A percentile compares a stretch with the other conserved stretches of the same genome.
These are phyloP conservation scores for Hepatocystis sp. DNA, from an alignment of 169 alveolate genomes.

Conservation along the genomic window DNA sequence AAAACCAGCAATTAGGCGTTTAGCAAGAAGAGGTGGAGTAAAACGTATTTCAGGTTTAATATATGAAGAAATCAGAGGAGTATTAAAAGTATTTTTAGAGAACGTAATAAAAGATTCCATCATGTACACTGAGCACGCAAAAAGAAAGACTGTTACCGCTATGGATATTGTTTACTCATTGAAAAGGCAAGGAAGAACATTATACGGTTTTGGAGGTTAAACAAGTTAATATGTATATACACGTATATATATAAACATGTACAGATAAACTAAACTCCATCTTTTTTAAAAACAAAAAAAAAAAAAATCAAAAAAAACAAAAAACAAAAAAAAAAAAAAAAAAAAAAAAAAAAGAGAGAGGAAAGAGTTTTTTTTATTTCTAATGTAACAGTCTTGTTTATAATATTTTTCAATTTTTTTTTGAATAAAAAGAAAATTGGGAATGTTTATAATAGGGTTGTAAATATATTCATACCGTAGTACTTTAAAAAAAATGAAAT, in stretches of 20 bases:
- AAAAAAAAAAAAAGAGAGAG: no score
- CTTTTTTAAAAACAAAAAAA: not conserved
- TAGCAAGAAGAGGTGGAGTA: slow-evolving; percentile 99
- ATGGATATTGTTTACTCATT: slow-evolving; percentile 99
- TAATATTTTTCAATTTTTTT: no score
- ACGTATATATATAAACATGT: no score
- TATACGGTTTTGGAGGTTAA: slow-evolving; percentile 99
- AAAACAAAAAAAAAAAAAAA: not conserved
- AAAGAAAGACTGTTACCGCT: slow-evolving; percentile 99
- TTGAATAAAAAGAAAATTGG: no score
- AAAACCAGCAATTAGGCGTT: slow-evolving; percentile 99
- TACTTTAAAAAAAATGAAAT: no score
- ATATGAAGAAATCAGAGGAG: slow-evolving; percentile 99
- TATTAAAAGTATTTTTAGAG: slow-evolving; percentile 98
- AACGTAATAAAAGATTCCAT: slow-evolving; percentile 99
- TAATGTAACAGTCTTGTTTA: no score
- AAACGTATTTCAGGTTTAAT: slow-evolving; percentile 99
- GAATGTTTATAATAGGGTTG: no score
- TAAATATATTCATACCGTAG: no score
- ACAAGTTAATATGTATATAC: no score
- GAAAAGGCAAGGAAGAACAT: slow-evolving; percentile 99
- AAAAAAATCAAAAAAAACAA: not conserved
- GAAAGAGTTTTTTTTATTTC: no score
- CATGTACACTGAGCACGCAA: slow-evolving; percentile 99
- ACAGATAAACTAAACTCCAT: no score